phyloP scores from a whole-genome alignment of 352 stramenopile genomes.

The Pythium phragmiticola region DNA sequence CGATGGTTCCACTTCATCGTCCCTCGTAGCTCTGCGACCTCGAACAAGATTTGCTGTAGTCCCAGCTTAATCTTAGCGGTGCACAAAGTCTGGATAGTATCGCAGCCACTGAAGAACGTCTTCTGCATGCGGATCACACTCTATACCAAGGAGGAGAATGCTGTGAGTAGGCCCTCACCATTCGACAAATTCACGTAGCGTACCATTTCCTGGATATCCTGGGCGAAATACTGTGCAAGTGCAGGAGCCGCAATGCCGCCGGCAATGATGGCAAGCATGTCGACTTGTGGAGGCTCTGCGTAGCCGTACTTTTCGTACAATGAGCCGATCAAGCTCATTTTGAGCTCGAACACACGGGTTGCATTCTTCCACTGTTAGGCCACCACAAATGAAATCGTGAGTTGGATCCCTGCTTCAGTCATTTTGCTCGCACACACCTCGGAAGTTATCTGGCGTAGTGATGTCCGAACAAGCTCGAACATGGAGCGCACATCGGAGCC shows the following conservation, averaged over 20 bases:
- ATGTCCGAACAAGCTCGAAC: constrained; percentile 40
- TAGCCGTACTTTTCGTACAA: constrained; percentile 79
- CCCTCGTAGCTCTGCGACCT: constrained; percentile 31
- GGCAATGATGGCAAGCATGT: constrained; percentile 67
- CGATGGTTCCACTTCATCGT: constrained; percentile 44
- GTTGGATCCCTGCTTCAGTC: not conserved
- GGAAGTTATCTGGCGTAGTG: constrained; percentile 40
- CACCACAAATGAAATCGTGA: not conserved
- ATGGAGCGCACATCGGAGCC: constrained; percentile 19
- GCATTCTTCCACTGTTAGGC: constrained; percentile 66
- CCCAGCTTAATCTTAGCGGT: constrained; percentile 16
- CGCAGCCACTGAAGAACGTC: constrained; percentile 23
- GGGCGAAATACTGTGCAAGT: constrained; percentile 74
- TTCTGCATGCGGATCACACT: constrained; percentile 33
- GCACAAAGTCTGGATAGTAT: constrained; percentile 20
- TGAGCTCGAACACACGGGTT: constrained; percentile 74
- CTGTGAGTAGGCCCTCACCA: not conserved
- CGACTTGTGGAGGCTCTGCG: constrained; percentile 57
- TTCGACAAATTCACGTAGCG: not conserved
- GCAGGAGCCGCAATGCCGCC: constrained; percentile 61
- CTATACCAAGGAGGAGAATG: not conserved
- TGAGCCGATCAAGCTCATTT: constrained; percentile 69
- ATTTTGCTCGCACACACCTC: constrained; percentile 31
- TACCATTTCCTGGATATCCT: constrained; percentile 84
- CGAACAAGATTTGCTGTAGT: constrained; percentile 17